Conservation (phyloP, 2,329 filamentous ascomycete genomes). For the Oidium heveae region DNA sequence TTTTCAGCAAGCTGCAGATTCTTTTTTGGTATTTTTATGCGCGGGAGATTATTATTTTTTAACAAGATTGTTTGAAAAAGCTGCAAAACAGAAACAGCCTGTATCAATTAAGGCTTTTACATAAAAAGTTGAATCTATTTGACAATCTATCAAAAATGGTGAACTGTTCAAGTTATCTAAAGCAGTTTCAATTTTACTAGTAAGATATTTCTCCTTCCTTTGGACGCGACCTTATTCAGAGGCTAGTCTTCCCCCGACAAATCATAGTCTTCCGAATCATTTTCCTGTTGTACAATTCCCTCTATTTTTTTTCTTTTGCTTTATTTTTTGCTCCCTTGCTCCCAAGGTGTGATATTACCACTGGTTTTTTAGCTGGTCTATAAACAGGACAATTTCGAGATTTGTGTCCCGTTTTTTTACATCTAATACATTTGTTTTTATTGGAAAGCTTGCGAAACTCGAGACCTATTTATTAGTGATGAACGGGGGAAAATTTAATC, state of each 20-base stretch:
- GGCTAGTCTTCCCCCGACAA: background rate
- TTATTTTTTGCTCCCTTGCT: background rate
- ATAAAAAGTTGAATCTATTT: background rate
- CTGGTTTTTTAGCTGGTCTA: background rate
- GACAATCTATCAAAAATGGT: conserved; percentile 1
- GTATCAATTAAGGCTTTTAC: background rate
- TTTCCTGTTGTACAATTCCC: background rate
- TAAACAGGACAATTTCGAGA: background rate
- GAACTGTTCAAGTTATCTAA: background rate
- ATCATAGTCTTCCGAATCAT: background rate
- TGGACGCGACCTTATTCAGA: background rate
- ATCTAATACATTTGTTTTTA: background rate
- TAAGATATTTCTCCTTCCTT: background rate
- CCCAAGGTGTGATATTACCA: background rate
- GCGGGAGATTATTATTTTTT: background rate
- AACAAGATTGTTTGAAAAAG: background rate
- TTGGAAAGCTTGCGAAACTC: background rate
- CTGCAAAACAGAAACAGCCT: background rate
- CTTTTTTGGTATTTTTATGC: background rate
- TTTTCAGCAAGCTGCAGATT: background rate
- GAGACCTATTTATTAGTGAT: too few species aligned
- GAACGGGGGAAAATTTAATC: too few species aligned
- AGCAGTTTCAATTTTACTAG: background rate
- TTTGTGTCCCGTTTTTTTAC: background rate
- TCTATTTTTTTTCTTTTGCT: background rate